Evolutionary conservation across 23 red algal species (phyloP).

Genomic region (Cyanidiococcus yangmingshanensis): DNA sequence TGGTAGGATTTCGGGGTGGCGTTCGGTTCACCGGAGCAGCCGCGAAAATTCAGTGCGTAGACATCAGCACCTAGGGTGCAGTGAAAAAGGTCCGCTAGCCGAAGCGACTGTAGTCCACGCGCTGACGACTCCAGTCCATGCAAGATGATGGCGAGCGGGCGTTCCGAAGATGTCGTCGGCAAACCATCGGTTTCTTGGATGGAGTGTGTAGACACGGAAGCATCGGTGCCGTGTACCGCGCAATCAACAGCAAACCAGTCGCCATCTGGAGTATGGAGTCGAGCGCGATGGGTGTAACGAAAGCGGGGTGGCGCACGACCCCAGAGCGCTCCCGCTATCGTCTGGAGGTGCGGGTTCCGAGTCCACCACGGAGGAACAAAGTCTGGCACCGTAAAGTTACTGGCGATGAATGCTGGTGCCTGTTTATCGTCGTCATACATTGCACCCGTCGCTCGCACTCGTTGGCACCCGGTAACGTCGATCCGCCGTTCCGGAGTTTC

Average conservation of each 20-base stretch:
- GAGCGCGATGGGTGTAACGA: constrained; percentile 26
- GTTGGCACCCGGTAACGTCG: too few species aligned
- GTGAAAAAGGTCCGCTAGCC: constrained; percentile 37
- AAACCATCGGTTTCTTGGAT: neutral
- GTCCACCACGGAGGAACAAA: neutral
- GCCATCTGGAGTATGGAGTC: constrained; percentile 29
- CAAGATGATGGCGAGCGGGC: constrained; percentile 50
- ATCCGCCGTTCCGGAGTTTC: too few species aligned
- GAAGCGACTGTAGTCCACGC: constrained; percentile 25
- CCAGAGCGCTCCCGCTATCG: constrained; percentile 42
- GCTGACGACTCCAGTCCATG: constrained; percentile 80
- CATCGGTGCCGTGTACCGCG: constrained; percentile 16
- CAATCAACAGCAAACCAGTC: constrained; percentile 51
- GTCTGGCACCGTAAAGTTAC: neutral
- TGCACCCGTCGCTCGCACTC: too few species aligned
- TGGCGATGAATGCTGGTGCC: neutral
- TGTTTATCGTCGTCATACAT: too few species aligned
- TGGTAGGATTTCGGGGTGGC: constrained; percentile 61
- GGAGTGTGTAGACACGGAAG: neutral
- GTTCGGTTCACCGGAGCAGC: constrained; percentile 46
- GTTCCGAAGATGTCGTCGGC: neutral
- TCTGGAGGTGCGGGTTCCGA: constrained; percentile 65
- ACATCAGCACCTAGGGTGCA: constrained; percentile 34
- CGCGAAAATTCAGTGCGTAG: constrained; percentile 62
- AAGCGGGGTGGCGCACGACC: constrained; percentile 25